Evolutionary conservation across 179 eudicot species (phyloP), one percentile per base, ranked within the genome.

Genomic region (Drosera spatulata): DNA sequence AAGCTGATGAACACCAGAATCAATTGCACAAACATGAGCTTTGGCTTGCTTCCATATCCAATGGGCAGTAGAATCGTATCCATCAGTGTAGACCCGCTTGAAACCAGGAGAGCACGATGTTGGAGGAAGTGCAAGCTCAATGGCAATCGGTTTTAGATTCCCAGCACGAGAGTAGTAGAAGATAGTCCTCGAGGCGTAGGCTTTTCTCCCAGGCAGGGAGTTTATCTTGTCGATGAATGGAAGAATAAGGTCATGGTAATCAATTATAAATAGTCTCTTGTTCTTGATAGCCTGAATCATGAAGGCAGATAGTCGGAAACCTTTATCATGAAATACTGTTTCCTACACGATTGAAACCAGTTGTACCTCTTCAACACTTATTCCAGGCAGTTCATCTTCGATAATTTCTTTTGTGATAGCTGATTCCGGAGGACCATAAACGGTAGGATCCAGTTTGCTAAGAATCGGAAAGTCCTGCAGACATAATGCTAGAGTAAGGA

Each of bases 11-110:
- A 64, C 59, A 38, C 84, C 85, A 22, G 85, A 64, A 61, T 87
- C 95, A 50, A 84, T 85, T 6, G 86, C 82, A 39, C 73, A 77
- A 38, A 77, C 87, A 67, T 87, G 95, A 50, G 79, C 72, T 65
- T 87, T 88, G 11, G 96, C 93, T 6, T 85, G 67, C 68, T 73
- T 77, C 94, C 96, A 88, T 42, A 88, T 81, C 96, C 96, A 88
- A 22, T 41, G 47, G n/a, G 55, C 52, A 0, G 90, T 81, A 50
- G 82, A 71, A 39, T 75, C 67, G 60, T 69, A 56, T 43, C 58
- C 4, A 0, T 84, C 90, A 2, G 66, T 61, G 62, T 52, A 83
- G 0, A 64, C 90, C 67, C 75, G 61, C 64, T 65, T 81, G 87
- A 85, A 85, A 39, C 74, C 81, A 3, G 80, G 77, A 63, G 74